phyloP scores from a whole-genome alignment of 2,329 filamentous ascomycete species.

The Aspergillus sp. region DNA sequence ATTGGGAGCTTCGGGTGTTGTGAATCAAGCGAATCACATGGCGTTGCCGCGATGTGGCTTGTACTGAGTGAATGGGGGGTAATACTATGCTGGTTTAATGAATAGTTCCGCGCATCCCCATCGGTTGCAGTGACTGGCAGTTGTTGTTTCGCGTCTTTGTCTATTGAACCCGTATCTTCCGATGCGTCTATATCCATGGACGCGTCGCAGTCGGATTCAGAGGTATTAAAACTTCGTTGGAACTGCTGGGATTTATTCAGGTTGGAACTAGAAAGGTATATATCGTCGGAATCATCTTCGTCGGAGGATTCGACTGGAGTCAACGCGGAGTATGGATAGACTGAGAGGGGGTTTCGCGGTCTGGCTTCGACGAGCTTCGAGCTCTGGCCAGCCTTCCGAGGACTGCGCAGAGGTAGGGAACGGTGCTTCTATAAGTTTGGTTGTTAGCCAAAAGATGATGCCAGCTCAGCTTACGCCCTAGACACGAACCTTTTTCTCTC shows the following conservation, averaged over 20 bases:
- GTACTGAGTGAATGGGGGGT: conserved; percentile 30
- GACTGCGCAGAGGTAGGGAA: conserved; percentile 31
- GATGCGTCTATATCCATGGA: conserved; percentile 33
- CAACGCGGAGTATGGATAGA: conserved; percentile 13
- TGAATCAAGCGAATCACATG: background rate
- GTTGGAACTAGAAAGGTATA: background rate
- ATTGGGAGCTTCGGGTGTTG: background rate
- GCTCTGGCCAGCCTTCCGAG: conserved; percentile 22
- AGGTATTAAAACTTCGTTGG: conserved; percentile 5
- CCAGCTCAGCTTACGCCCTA: background rate
- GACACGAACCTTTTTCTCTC: conserved; percentile 28
- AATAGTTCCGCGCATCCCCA: conserved; percentile 24
- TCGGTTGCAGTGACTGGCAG: conserved; percentile 9
- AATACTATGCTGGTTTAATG: conserved; percentile 31
- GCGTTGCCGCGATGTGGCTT: conserved; percentile 3
- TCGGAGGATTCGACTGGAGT: conserved; percentile 40
- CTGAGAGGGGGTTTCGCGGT: conserved; percentile 21
- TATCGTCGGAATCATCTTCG: conserved; percentile 17
- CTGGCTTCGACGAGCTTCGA: conserved; percentile 16
- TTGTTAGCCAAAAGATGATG: conserved; percentile 10
- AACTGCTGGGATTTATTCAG: conserved; percentile 3
- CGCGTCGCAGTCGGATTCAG: conserved; percentile 10
- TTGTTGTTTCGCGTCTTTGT: conserved; percentile 9
- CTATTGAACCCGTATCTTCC: conserved; percentile 19
- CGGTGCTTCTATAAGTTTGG: conserved; percentile 30